These are phyloP conservation scores for Boletus rubescentipes DNA, from an alignment of 768 basidiomycete genomes.

Conservation along the genomic window DNA sequence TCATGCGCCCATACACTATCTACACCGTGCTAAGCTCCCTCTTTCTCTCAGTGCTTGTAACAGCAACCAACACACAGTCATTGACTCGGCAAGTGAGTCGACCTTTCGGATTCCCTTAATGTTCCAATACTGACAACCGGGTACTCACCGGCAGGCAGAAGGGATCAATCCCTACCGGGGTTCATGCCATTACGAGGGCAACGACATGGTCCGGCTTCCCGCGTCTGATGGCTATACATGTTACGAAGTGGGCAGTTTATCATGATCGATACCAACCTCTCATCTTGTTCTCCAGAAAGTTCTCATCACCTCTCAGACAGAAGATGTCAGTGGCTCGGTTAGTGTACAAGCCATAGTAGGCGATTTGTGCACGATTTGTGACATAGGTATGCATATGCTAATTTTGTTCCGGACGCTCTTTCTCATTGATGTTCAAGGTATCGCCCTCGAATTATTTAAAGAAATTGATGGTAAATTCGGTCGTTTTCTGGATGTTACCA, in stretches of 20 bases:
- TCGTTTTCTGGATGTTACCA: too few relatives aligned
- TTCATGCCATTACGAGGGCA: too few relatives aligned
- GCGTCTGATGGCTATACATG: too few relatives aligned
- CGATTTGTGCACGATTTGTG: conserved; percentile 67
- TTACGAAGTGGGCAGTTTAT: conserved; percentile 11
- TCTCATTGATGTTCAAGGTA: conserved; percentile 43
- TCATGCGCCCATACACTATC: conserved; percentile 21
- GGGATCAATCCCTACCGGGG: conserved; percentile 49
- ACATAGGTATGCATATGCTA: conserved; percentile 47
- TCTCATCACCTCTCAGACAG: conserved; percentile 51
- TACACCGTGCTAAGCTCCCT: conserved; percentile 41
- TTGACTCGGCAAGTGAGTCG: conserved; percentile 52
- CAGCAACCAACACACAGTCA: conserved; percentile 48
- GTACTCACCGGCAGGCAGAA: conserved; percentile 55
- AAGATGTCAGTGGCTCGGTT: too few relatives aligned
- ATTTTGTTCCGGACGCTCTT: not conserved
- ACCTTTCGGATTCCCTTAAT: not conserved
- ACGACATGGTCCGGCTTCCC: too few relatives aligned
- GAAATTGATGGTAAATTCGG: conserved; percentile 35
- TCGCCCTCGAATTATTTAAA: conserved; percentile 61
- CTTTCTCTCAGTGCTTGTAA: conserved; percentile 40
- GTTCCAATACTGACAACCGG: conserved; percentile 1
- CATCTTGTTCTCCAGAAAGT: conserved; percentile 44
- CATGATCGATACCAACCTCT: not conserved
- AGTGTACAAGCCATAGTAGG: conserved; percentile 48